Evolutionary conservation across 164 flowering plant genomes (phyloP), one percentile per base, ranked within the genome.

Genomic region (Buxus sempervirens): DNA sequence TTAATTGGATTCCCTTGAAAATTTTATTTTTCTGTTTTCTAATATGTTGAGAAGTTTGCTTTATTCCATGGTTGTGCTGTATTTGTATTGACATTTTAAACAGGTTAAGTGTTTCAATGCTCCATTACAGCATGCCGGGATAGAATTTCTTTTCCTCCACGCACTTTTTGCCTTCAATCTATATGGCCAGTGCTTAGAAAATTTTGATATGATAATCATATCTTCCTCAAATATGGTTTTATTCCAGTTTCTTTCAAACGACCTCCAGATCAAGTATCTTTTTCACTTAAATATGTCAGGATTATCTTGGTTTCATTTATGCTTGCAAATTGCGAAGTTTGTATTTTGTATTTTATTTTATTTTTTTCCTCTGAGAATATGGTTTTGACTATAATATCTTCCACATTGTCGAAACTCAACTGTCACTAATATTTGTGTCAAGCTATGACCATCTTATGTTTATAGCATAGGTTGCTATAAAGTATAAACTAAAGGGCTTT

Each of bases 101-200:
- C 89, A 96, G 98, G 98, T 93, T 63, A 93, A 83, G 73, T 96
- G 98, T 77, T 96, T 96, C 71, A 93, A 83, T 78, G 97, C 98
- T 76, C 97, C 99, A 54, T 73, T 96, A 36, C 97, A 96, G 76
- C 90, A 91, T 65, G 76, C 93, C 70, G 99, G 93, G 80, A 93
- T 90, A 74, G 98, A 97, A 15, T 93, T 96, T 60, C 90, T 96
- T 61, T 91, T 89, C 76, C 96, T 96, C 51, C 98, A 96, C 83
- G 95, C 97, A 18, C 83, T 96, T 27, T 96, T 96, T 71, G 96
- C 28, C 77, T 96, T 49, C 98, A 96, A 83, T 93, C 99, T 73
- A 96, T 98, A 60, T 96, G 99, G 99, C 90, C 98, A 20, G 99
- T 96, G 49, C 75, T 96, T 51, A 86, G 98, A 77, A 93, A 93